These are phyloP conservation scores for Penicillium canariense DNA, from an alignment of 495 filamentous ascomycete genomes.

Conservation along the genomic window DNA sequence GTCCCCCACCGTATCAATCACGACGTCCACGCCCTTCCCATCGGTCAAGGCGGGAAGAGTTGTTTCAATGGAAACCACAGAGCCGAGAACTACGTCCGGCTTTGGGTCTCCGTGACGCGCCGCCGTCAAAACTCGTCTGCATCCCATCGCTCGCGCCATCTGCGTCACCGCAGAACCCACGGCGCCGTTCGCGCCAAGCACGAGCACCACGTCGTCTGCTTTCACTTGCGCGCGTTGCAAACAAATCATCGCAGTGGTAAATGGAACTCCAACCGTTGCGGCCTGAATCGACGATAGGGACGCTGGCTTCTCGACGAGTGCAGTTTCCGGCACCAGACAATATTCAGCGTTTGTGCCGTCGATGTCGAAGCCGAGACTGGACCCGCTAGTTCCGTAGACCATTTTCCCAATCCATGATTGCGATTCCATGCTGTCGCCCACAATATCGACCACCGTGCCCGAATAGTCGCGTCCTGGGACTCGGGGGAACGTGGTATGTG, in stretches of 20 bases:
- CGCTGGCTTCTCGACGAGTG: constrained; percentile 18
- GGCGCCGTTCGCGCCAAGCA: constrained; percentile 21
- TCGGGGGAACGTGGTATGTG: constrained; percentile 37
- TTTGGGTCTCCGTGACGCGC: constrained; percentile 6
- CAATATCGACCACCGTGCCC: constrained; percentile 15
- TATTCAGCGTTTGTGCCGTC: constrained; percentile 23
- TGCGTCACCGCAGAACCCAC: constrained; percentile 19
- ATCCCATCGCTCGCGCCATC: constrained; percentile 19
- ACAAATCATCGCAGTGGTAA: constrained; percentile 21
- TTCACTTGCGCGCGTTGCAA: constrained; percentile 8
- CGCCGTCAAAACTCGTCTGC: constrained; percentile 17
- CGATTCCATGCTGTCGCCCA: not conserved
- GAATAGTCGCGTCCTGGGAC: constrained; percentile 40
- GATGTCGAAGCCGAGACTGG: constrained; percentile 12
- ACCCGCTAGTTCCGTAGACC: constrained; percentile 23
- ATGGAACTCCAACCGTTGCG: constrained; percentile 20
- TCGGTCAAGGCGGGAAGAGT: constrained; percentile 5
- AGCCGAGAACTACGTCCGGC: constrained; percentile 10
- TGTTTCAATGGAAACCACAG: not conserved
- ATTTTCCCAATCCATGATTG: constrained; percentile 20
- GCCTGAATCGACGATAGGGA: constrained; percentile 15
- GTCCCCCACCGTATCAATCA: constrained; percentile 22
- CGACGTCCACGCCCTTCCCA: constrained; percentile 20
- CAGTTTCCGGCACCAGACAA: constrained; percentile 9
- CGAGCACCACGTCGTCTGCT: constrained; percentile 12